Evolutionary conservation across 176 grass and related monocot species (phyloP).

Genomic region (Carex kokanica): DNA sequence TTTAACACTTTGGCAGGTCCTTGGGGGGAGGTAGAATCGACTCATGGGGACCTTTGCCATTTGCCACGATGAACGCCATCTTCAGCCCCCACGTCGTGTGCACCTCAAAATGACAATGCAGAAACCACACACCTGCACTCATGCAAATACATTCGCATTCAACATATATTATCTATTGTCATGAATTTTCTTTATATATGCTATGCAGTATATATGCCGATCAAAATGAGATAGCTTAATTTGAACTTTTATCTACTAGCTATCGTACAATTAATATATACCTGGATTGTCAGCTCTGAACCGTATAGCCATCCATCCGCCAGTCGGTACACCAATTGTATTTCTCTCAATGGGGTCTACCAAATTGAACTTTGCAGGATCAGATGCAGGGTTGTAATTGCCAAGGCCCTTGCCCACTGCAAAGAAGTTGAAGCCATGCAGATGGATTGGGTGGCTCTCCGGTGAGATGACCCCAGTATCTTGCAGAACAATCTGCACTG

Average conservation of each 20-base stretch:
- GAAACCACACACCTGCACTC: slow-evolving; percentile 64
- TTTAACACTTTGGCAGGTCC: slow-evolving; percentile 62
- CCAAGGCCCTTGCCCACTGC: slow-evolving; percentile 47
- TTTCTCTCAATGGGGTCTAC: slow-evolving; percentile 67
- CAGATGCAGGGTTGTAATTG: slow-evolving; percentile 48
- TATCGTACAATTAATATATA: slow-evolving; percentile 1
- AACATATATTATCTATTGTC: not conserved
- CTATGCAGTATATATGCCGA: no score
- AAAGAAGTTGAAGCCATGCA: slow-evolving; percentile 73
- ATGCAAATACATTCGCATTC: slow-evolving; percentile 15
- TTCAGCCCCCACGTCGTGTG: slow-evolving; percentile 78
- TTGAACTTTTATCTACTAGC: not conserved
- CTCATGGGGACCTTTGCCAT: slow-evolving; percentile 53
- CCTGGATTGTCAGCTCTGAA: slow-evolving; percentile 75
- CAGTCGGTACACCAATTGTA: slow-evolving; percentile 54
- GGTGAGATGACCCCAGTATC: slow-evolving; percentile 62
- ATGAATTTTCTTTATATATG: no score
- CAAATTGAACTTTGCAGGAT: slow-evolving; percentile 59
- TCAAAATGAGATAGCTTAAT: not conserved
- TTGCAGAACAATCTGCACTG: slow-evolving; percentile 61
- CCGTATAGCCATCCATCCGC: slow-evolving; percentile 64
- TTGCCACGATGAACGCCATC: slow-evolving; percentile 72
- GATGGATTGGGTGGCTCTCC: slow-evolving; percentile 65
- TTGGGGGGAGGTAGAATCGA: slow-evolving; percentile 52
- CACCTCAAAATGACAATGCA: slow-evolving; percentile 82